These are phyloP conservation scores for Tetracladium maxilliforme DNA, from an alignment of 2,329 filamentous ascomycete species.

Conservation along the genomic window DNA sequence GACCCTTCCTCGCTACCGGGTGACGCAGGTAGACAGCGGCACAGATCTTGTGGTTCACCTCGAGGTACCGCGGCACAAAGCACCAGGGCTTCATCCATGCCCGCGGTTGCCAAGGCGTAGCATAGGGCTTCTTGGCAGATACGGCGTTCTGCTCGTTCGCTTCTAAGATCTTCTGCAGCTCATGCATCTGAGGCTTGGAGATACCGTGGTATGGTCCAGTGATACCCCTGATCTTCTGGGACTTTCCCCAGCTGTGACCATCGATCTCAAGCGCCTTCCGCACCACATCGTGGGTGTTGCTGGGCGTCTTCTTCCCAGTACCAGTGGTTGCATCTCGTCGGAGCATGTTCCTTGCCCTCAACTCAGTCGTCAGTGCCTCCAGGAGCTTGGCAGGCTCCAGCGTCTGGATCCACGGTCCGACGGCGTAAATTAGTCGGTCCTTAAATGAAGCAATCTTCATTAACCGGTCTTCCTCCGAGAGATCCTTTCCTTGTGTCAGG, in stretches of 20 bases:
- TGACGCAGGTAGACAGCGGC: slow-evolving; percentile 89
- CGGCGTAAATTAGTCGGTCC: too few species aligned
- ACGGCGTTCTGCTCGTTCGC: slow-evolving; percentile 59
- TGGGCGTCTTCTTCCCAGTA: not conserved
- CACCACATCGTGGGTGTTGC: not conserved
- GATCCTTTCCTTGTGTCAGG: too few species aligned
- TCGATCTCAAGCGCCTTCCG: slow-evolving; percentile 3
- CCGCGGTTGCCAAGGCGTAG: slow-evolving; percentile 78
- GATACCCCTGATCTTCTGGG: slow-evolving; percentile 24
- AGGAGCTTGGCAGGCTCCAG: not conserved
- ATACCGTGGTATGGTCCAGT: slow-evolving; percentile 28
- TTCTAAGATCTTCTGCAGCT: slow-evolving; percentile 42
- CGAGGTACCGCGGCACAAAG: slow-evolving; percentile 87
- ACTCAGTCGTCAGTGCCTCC: not conserved
- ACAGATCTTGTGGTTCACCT: slow-evolving; percentile 96
- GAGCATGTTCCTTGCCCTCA: too few species aligned
- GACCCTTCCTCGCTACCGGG: slow-evolving; percentile 72
- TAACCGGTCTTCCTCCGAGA: too few species aligned
- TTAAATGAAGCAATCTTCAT: too few species aligned
- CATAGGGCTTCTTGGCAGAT: slow-evolving; percentile 69
- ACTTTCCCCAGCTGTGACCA: too few species aligned
- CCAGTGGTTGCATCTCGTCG: too few species aligned
- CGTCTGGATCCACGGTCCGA: too few species aligned
- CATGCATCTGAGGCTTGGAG: slow-evolving; percentile 32
- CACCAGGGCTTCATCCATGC: slow-evolving; percentile 85